phyloP scores from a whole-genome alignment of 345 rosid genomes.

The Heritiera fomes region DNA sequence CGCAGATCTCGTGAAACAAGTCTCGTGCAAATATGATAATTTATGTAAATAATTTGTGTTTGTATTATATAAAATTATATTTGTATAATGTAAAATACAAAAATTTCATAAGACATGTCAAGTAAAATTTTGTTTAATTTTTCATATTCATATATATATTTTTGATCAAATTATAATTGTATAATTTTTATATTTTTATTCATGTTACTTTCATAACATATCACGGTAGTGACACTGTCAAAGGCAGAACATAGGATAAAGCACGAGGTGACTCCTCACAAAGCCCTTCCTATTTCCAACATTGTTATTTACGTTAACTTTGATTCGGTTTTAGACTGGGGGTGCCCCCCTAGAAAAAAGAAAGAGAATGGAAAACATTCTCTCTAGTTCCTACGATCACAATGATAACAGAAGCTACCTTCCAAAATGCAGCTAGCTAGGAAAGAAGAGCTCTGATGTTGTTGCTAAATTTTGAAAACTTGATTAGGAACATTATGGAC shows the following conservation, averaged over 20 bases:
- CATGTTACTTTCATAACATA: too few relatives aligned
- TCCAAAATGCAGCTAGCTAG: not conserved
- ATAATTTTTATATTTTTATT: too few relatives aligned
- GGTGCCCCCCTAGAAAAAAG: not conserved
- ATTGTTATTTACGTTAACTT: not conserved
- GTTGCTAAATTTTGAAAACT: not conserved
- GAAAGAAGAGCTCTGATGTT: not conserved
- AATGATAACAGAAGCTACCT: not conserved
- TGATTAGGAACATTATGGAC: not conserved
- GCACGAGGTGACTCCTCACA: slow-evolving; percentile 14
- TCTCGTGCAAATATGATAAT: too few relatives aligned
- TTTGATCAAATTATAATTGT: too few relatives aligned
- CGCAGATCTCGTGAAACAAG: not conserved
- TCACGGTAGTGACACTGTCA: too few relatives aligned
- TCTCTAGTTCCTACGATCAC: not conserved
- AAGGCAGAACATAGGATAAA: too few relatives aligned
- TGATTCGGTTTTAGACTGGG: not conserved
- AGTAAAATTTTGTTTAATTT: too few relatives aligned
- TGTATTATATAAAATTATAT: too few relatives aligned
- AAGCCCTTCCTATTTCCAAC: not conserved
- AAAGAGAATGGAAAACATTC: not conserved
- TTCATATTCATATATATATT: too few relatives aligned
- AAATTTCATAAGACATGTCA: too few relatives aligned
- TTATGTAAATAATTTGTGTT: too few relatives aligned
- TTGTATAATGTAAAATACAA: too few relatives aligned